Base-by-base conservation (phyloP, 805 yeast species). In the Sugiyamaella qingdaonensis region DNA sequence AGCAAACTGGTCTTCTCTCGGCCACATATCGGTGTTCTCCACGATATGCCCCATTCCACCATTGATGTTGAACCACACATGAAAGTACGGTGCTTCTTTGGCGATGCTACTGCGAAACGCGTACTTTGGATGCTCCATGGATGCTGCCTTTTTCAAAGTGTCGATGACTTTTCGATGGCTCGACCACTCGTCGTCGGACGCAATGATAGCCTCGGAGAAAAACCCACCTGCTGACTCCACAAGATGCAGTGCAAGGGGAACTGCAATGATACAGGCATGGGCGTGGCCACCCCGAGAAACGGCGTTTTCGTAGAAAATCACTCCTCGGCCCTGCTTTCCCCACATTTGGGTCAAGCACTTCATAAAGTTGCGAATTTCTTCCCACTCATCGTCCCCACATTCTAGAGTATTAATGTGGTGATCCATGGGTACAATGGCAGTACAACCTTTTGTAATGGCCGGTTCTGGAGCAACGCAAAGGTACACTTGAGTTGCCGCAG, bases 11-110 rank as follows among this genome's bases (percentile, higher is more conserved):
- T 77, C 81, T 10, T 73, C 76, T 45, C 60, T 62, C 0, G 82
- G 81, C 82, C 82, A 78, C 2, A 48, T 31, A 1, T 56, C 41
- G 0, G 57, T 53, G 52, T 73, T 68, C 54, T 78, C 82, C 7
- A 78, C 69, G 7, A 78, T 75, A 60, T 78, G 82, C 1, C 79
- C 82, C 39, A 75, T 48, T 0, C 82, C 82, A 18, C 80, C 81
- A 46, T 73, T 69, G 4, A 73, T 44, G 16, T 65, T 65, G 48
- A 75, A 63, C 82, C 82, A 78, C 7, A 74, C 77, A 58, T 78
- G 82, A 60, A 75, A 77, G 57, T 70, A 78, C 1, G 79, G 78
- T 2, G 79, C 76, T 49, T 78, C 78, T 46, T 73, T 69, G 2
- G 79, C 78, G 21, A 78, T 68, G 11, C 66, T 59, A 3, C 64